These are phyloP conservation scores for Graphilbum fragrans DNA, from an alignment of 2,329 filamentous ascomycete genomes.

Conservation along the genomic window DNA sequence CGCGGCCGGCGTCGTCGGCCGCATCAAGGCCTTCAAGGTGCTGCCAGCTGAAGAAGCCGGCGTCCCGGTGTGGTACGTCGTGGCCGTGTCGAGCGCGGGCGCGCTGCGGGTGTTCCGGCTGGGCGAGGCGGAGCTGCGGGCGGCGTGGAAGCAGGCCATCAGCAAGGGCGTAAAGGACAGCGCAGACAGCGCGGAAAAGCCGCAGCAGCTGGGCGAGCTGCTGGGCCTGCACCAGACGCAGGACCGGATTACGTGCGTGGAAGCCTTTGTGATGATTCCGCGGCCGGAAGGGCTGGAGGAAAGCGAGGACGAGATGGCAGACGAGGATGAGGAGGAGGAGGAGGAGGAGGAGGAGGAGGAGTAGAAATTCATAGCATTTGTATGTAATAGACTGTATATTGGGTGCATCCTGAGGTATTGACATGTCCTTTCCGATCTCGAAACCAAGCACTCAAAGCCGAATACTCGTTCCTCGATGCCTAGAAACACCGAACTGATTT, in stretches of 20 bases:
- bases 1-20: conserved; percentile 49
- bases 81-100: conserved; percentile 77
- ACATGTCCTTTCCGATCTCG: no score
- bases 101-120: conserved; percentile 68
- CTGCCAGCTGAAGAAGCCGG: conserved; percentile 30
- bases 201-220: conserved; percentile 44
- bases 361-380: no score
- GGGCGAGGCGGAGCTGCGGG: conserved; percentile 24
- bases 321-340: conserved; percentile 23
- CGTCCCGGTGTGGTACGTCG: conserved; percentile 36
- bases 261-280: conserved; percentile 74
- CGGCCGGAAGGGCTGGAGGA: conserved; percentile 48
- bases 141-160: conserved; percentile 1
- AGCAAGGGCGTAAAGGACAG: background rate
- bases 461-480: no score
- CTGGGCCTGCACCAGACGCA: conserved; percentile 73
- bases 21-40: conserved; percentile 83
- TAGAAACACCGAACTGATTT: no score
- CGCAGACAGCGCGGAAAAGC: conserved; percentile 13
- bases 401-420: no score
- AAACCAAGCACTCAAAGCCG: no score
- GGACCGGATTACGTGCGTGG: conserved; percentile 81
- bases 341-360: conserved; percentile 23
- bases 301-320: conserved; percentile 27
- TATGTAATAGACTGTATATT: no score